Conservation (phyloP, 352 stramenopile genomes). For the Pythium phragmiticola region DNA sequence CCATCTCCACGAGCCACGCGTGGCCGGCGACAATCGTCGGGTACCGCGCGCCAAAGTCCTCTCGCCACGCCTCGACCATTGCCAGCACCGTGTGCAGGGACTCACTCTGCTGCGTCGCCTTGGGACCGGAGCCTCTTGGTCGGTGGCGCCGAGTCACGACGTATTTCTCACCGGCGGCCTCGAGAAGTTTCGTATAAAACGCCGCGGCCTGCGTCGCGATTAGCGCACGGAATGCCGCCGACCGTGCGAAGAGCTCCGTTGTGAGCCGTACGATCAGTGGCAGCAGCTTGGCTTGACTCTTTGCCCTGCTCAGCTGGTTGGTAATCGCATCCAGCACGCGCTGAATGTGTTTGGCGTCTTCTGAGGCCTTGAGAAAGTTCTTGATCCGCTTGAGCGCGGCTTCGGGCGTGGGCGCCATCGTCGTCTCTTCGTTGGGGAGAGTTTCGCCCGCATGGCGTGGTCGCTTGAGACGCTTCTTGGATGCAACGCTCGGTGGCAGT, state of each 20-base stretch:
- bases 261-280: slow-evolving; percentile 38
- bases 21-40: slow-evolving; percentile 54
- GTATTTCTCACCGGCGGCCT: slow-evolving; percentile 42
- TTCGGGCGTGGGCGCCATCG: slow-evolving; percentile 5
- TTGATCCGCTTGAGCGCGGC: slow-evolving; percentile 17
- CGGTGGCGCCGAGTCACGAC: background rate
- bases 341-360: slow-evolving; percentile 19
- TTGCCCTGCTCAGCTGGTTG: slow-evolving; percentile 19
- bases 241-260: slow-evolving; percentile 59
- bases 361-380: slow-evolving; percentile 19
- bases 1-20: slow-evolving; percentile 41
- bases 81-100: slow-evolving; percentile 36
- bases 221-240: slow-evolving; percentile 44
- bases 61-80: slow-evolving; percentile 63
- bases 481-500: background rate
- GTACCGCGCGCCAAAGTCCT: slow-evolving; percentile 57
- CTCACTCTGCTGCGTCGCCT: slow-evolving; percentile 21
- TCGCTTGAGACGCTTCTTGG: slow-evolving; percentile 13
- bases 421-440: background rate
- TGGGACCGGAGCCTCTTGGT: background rate
- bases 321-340: slow-evolving; percentile 18
- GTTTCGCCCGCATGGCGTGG: background rate
- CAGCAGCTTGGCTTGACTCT: slow-evolving; percentile 13
- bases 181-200: slow-evolving; percentile 52
- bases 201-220: slow-evolving; percentile 37